phyloP scores from a whole-genome alignment of 495 filamentous ascomycete species.

The Podospora appendiculata region DNA sequence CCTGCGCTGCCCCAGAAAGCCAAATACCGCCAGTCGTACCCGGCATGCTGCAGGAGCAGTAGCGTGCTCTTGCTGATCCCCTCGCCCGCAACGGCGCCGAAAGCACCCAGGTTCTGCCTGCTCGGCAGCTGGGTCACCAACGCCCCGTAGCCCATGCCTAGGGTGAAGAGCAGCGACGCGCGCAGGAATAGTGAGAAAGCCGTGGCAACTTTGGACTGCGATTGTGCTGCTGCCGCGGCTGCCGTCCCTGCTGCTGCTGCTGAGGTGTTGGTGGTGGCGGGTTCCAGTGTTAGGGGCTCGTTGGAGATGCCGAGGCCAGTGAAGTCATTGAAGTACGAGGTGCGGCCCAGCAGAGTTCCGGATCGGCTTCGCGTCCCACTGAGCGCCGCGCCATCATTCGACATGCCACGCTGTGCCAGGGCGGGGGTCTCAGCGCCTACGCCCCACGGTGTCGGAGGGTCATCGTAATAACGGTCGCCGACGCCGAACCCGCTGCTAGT shows the following conservation, averaged over 20 bases:
- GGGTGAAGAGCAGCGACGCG: slow-evolving; percentile 61
- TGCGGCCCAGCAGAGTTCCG: slow-evolving; percentile 1
- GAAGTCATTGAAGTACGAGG: slow-evolving; percentile 7
- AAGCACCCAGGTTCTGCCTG: neutral
- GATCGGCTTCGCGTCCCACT: neutral
- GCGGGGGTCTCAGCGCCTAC: slow-evolving; percentile 60
- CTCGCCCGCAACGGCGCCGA: neutral
- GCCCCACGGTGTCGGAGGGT: slow-evolving; percentile 53
- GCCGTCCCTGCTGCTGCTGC: neutral
- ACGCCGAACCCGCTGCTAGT: neutral
- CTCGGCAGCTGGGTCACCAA: slow-evolving; percentile 66
- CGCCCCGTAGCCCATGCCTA: slow-evolving; percentile 79
- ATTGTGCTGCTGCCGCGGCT: slow-evolving; percentile 6
- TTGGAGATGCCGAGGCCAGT: neutral
- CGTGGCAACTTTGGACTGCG: neutral
- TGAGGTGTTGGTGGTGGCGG: too few species aligned
- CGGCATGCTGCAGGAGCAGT: slow-evolving; percentile 19
- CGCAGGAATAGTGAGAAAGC: slow-evolving; percentile 39
- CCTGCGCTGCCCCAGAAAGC: slow-evolving; percentile 75
- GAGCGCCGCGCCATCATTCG: slow-evolving; percentile 37
- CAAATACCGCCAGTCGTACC: slow-evolving; percentile 60
- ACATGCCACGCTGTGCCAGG: slow-evolving; percentile 13
- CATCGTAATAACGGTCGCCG: slow-evolving; percentile 11
- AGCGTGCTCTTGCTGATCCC: neutral
- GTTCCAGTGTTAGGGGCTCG: too few species aligned